Base-by-base conservation (phyloP, 495 filamentous ascomycete genomes). In the Penicillium steckii region DNA sequence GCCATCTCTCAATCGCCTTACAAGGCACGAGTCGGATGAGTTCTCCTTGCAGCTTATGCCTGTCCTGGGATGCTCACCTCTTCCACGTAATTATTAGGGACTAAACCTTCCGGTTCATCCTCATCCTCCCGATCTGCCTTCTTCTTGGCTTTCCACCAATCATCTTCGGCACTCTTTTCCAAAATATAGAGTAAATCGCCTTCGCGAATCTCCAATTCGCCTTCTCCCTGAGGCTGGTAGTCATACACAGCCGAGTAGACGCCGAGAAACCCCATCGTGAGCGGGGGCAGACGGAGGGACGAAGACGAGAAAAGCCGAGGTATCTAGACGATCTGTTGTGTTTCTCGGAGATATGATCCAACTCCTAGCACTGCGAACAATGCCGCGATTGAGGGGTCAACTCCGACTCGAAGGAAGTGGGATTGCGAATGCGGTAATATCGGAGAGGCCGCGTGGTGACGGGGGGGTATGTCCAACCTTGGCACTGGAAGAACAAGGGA, bases 111-210 rank as follows among this genome's bases (percentile, higher is more conserved):
- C 3, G 94, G 94, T 68, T 98, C 94, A 45, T 97, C 94, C 25
- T 97, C 91, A 47, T 96, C 94, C 19, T 95, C 90, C 35, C 71
- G 81, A n/a, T 82, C 81, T 25, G 89, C 90, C 81, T 92, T 96
- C 82, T 96, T 97, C 79, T 97, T 97, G 17, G 89, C 92, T 67
- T 88, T 96, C 93, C 93, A 97, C 93, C 93, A 97, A 64, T 89
- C 89, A 75, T 97, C 93, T 5, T 96, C 91, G 23, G 72, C 67
- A 65, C 84, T 90, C 76, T 95, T 96, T 59, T 97, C 90, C 43
- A 97, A 76, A 26, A 99, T 78, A 68, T 93, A 97, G 33, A 99
- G 81, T 42, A 97, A 59, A 67, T 99, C 95, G 50, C 92, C 94
- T 63, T 97, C 93, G 49, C 76, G 73, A 54, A 99, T 87, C 56